phyloP scores from a whole-genome alignment of 2,329 filamentous ascomycete genomes.

The Penicillium aurantiogriseum region DNA sequence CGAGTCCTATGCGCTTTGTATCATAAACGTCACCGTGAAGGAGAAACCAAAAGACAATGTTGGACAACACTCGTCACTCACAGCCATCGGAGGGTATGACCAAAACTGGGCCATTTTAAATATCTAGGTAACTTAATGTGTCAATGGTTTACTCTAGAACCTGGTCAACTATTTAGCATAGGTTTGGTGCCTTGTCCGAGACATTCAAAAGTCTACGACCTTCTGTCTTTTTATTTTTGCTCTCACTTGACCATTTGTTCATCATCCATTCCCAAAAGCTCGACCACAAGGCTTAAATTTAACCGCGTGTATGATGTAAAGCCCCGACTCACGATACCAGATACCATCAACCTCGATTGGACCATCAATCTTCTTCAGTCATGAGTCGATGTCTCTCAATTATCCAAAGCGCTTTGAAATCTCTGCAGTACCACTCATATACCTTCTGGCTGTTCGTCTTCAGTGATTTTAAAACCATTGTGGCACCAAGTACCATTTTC shows the following conservation, averaged over 20 bases:
- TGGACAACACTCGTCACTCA: not conserved
- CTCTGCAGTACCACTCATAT: slow-evolving; percentile 1
- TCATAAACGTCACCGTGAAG: not conserved
- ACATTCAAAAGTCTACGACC: not conserved
- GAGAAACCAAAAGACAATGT: not conserved
- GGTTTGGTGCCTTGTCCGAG: not conserved
- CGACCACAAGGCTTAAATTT: not conserved
- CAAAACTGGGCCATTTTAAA: not conserved
- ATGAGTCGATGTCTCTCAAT: not conserved
- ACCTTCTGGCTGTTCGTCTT: slow-evolving; percentile 27
- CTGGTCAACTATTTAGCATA: not conserved
- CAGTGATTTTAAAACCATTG: slow-evolving; percentile 29
- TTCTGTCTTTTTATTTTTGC: not conserved
- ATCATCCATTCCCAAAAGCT: not conserved
- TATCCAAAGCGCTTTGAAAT: not conserved
- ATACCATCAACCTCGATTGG: not conserved
- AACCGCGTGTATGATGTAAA: not conserved
- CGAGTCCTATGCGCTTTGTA: not conserved
- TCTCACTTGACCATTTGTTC: not conserved
- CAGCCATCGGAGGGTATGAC: slow-evolving; percentile 1
- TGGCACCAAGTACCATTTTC: slow-evolving; percentile 29
- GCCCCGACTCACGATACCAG: not conserved
- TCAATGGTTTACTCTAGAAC: not conserved
- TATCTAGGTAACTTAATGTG: not conserved
- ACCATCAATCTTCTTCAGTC: not conserved